phyloP scores from a whole-genome alignment of 495 filamentous ascomycete genomes.

The Penicillium silybi region DNA sequence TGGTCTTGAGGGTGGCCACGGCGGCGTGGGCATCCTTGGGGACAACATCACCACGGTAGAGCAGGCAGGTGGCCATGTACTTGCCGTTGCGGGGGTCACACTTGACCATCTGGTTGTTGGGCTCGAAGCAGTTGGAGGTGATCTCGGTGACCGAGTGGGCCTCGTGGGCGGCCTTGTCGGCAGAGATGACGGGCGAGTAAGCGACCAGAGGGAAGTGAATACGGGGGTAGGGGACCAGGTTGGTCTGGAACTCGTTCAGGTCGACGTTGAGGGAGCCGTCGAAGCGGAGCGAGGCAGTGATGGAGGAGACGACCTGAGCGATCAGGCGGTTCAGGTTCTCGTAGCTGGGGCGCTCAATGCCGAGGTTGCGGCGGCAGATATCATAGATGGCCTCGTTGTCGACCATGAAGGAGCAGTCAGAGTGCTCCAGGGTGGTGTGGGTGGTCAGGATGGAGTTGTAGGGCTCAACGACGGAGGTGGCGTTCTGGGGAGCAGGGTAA shows the following conservation, averaged over 20 bases:
- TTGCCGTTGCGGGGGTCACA: constrained; percentile 98
- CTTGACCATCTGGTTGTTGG: constrained; percentile 97
- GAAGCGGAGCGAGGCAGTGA: constrained; percentile 97
- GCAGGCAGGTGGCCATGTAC: constrained; percentile 98
- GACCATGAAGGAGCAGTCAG: constrained; percentile 99
- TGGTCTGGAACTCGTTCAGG: constrained; percentile 99
- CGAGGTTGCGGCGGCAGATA: constrained; percentile 95
- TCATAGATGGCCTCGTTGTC: constrained; percentile 99
- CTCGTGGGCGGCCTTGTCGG: constrained; percentile 92
- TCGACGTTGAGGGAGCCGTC: constrained; percentile 99
- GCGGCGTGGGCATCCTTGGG: constrained; percentile 91
- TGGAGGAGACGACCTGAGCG: constrained; percentile 97
- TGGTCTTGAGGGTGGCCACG: constrained; percentile 94
- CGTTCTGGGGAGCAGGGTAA: constrained; percentile 94
- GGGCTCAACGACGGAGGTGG: constrained; percentile 95
- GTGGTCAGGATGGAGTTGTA: constrained; percentile 99
- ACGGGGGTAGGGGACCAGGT: constrained; percentile 96
- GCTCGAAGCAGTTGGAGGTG: constrained; percentile 68
- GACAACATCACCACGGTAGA: constrained; percentile 98
- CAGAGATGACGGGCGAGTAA: constrained; percentile 91
- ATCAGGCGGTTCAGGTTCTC: constrained; percentile 98
- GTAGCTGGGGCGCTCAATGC: constrained; percentile 93
- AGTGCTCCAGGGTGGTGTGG: constrained; percentile 98
- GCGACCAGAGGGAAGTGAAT: constrained; percentile 98
- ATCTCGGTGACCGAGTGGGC: constrained; percentile 67